phyloP scores from a whole-genome alignment of 2,329 filamentous ascomycete genomes.

The Atkinsonella hypoxylon region DNA sequence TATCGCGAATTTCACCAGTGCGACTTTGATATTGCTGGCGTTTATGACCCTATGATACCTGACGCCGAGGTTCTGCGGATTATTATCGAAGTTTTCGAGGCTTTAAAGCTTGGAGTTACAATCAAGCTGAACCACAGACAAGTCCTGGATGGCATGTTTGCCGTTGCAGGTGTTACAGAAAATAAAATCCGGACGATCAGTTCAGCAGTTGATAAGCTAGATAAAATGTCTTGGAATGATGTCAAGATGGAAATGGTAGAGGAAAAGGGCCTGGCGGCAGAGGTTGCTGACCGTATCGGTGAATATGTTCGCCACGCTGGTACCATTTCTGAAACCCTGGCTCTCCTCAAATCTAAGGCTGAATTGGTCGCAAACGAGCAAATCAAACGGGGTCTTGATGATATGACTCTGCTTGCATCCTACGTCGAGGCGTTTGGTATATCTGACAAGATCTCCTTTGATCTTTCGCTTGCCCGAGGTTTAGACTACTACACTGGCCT shows the following conservation, averaged over 20 bases:
- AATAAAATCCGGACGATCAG: slow-evolving; percentile 85
- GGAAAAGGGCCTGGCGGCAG: slow-evolving; percentile 68
- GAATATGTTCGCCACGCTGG: slow-evolving; percentile 72
- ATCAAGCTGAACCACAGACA: slow-evolving; percentile 95
- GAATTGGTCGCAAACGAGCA: slow-evolving; percentile 57
- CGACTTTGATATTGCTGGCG: slow-evolving; percentile 88
- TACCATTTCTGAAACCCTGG: slow-evolving; percentile 54
- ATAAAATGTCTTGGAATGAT: slow-evolving; percentile 83
- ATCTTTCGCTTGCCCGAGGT: slow-evolving; percentile 79
- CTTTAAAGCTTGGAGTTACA: slow-evolving; percentile 60
- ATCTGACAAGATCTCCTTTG: slow-evolving; percentile 68
- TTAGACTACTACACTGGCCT: slow-evolving; percentile 89
- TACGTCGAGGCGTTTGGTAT: slow-evolving; percentile 72
- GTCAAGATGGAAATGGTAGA: slow-evolving; percentile 89
- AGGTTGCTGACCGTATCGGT: slow-evolving; percentile 77
- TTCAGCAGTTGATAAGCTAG: slow-evolving; percentile 89
- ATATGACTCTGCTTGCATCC: slow-evolving; percentile 68
- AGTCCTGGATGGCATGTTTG: slow-evolving; percentile 85
- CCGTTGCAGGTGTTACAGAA: slow-evolving; percentile 76
- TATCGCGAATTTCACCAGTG: slow-evolving; percentile 98
- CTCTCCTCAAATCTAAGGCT: slow-evolving; percentile 55
- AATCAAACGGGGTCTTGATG: slow-evolving; percentile 67
- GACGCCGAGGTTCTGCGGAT: slow-evolving; percentile 84
- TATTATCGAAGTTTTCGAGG: slow-evolving; percentile 73
- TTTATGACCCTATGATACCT: slow-evolving; percentile 81